These are phyloP conservation scores for Moesziomyces antarcticus DNA, from an alignment of 1,284 basidiomycete species.

Conservation along the genomic window DNA sequence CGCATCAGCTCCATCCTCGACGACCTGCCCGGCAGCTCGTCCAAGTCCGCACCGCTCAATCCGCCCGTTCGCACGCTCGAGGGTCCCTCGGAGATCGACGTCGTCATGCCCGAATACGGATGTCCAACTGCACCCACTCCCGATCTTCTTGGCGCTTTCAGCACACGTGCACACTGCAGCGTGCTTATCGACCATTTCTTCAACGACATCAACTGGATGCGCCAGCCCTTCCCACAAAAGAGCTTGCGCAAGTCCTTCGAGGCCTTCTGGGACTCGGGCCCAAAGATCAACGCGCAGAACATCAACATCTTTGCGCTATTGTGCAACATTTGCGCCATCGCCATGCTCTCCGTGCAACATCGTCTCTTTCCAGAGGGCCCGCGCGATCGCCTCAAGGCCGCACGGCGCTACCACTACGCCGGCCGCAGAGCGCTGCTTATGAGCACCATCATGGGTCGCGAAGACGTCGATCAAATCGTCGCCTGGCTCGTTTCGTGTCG, in stretches of 20 bases:
- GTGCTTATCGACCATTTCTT: constrained; percentile 57
- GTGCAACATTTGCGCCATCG: constrained; percentile 47
- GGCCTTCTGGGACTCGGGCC: constrained; percentile 49
- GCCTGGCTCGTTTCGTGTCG: constrained; percentile 51
- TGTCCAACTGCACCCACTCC: constrained; percentile 40
- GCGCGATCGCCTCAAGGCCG: constrained; percentile 42
- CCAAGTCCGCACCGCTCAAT: constrained; percentile 38
- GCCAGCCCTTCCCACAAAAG: constrained; percentile 53
- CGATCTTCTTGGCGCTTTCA: constrained; percentile 47
- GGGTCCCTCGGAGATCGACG: constrained; percentile 47
- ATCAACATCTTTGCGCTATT: constrained; percentile 60
- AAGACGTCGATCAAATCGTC: constrained; percentile 58
- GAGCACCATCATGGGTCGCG: constrained; percentile 50
- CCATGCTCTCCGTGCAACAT: constrained; percentile 40
- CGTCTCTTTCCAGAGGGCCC: constrained; percentile 28
- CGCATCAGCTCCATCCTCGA: constrained; percentile 56
- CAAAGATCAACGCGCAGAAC: constrained; percentile 50
- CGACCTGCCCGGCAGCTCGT: constrained; percentile 36
- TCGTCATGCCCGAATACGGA: constrained; percentile 57
- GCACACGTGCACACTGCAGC: constrained; percentile 37
- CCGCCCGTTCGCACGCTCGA: constrained; percentile 45
- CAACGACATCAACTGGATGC: constrained; percentile 61
- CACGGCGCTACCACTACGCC: constrained; percentile 48
- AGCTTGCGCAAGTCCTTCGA: constrained; percentile 43
- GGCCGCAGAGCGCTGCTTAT: constrained; percentile 47